Percentiles rank a stretch among this genome's conserved stretches.
Conservation (phyloP, 1,139 yeast genomes). For the Geotrichum phurueaensis region DNA sequence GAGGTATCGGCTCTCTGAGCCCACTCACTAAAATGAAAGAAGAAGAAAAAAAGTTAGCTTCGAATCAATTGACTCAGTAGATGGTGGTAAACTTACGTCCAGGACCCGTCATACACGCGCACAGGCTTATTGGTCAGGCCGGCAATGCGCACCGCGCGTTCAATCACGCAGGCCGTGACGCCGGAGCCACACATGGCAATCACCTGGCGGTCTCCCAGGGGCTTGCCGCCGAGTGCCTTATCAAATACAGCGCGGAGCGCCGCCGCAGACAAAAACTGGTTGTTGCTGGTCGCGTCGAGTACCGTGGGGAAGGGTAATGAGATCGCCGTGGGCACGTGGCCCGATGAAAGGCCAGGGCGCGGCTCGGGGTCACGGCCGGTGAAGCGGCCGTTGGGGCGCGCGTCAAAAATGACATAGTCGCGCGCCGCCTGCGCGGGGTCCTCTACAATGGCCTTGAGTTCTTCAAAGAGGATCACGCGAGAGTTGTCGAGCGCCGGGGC, state of each 20-base stretch:
- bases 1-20: slow-evolving; percentile 34
- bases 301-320: slow-evolving; percentile 71
- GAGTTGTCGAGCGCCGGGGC: slow-evolving; percentile 39
- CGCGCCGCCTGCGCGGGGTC: slow-evolving; percentile 41
- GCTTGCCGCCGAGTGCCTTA: slow-evolving; percentile 22
- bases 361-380: slow-evolving; percentile 82
- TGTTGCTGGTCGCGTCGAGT: slow-evolving; percentile 43
- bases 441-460: slow-evolving; percentile 51
- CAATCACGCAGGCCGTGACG: slow-evolving; percentile 82
- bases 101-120: slow-evolving; percentile 85
- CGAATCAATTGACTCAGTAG: background rate
- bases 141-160: slow-evolving; percentile 60
- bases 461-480: slow-evolving; percentile 59
- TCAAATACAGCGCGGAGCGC: slow-evolving; percentile 46
- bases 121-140: slow-evolving; percentile 45
- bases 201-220: slow-evolving; percentile 48
- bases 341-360: slow-evolving; percentile 76
- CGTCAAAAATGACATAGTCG: slow-evolving; percentile 61
- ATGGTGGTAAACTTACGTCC: slow-evolving; percentile 47
- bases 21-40: slow-evolving; percentile 34
- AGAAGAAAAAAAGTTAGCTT: background rate
- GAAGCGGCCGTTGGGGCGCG: slow-evolving; percentile 70
- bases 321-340: slow-evolving; percentile 78
- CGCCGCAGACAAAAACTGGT: slow-evolving; percentile 44
- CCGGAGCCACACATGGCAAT: slow-evolving; percentile 94